Evolutionary conservation across 116 monocot species (phyloP), one percentile per base, ranked within the genome.

Genomic region (Dioscorea cayenensis): DNA sequence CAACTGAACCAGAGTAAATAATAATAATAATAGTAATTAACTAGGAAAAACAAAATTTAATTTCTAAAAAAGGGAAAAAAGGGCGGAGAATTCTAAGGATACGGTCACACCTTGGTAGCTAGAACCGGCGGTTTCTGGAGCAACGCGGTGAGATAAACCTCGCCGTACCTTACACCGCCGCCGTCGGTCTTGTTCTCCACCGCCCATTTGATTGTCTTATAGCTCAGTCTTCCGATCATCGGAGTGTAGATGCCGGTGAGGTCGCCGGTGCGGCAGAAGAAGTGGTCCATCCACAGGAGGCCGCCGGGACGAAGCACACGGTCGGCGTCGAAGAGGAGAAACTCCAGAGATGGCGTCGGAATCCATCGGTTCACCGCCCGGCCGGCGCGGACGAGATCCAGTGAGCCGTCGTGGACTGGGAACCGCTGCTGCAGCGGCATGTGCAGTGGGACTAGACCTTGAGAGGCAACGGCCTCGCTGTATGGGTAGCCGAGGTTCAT

Each of bases 301-400:
- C 92, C 96, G 0, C 90, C 90, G 28, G 83, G 68, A 67, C 84
- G 73, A 29, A 96, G 78, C 51, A 96, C 88, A 25, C 96, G 76
- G 66, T 92, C 96, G 16, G 81, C 85, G 60, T 96, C 96, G 75
- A 79, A 90, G 60, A 90, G 19, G 59, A 96, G 64, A 77, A 96
- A 96, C 77, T 92, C 96, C 51, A 96, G 70, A 28, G 69, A 75
- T 66, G 72, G 66, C 27, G 64, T 63, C 55, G 96, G 96, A 35
- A 96, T 90, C 96, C 96, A 96, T 12, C 96, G 82, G 87, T 96
- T 96, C 18, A 96, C 93, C 2, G 92, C 96, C 69, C 85, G 92
- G 11, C 96, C 96, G 60, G 86, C 77, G 28, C 96, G 79, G 51
- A 96, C 90, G 51, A 96, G 70, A 60, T 96, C 96, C 59, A 92